phyloP scores from a whole-genome alignment of 768 basidiomycete genomes.

The Tulasnella sp. region DNA sequence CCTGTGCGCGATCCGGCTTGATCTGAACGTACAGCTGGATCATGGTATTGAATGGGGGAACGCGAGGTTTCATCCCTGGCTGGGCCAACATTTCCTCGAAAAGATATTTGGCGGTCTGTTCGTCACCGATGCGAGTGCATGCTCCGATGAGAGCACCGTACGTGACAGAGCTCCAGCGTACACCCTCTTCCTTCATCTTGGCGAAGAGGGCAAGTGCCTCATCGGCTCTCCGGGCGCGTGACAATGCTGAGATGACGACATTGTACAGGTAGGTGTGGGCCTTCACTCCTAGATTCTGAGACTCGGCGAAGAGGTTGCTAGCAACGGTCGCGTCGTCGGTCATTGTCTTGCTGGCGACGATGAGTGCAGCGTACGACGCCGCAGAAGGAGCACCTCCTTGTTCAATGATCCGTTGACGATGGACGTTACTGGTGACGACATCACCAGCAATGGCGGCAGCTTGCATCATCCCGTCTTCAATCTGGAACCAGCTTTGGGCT shows the following conservation, averaged over 20 bases:
- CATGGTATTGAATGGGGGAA: constrained; percentile 98
- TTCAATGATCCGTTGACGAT: constrained; percentile 65
- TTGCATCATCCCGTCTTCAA: constrained; percentile 87
- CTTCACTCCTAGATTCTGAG: constrained; percentile 49
- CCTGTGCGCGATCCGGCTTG: constrained; percentile 72
- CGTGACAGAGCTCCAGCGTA: constrained; percentile 73
- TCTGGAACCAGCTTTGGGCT: constrained; percentile 49
- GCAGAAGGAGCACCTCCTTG: constrained; percentile 69
- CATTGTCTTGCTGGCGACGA: constrained; percentile 79
- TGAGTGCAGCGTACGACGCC: constrained; percentile 86
- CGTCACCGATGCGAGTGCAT: constrained; percentile 87
- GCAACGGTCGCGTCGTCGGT: constrained; percentile 92
- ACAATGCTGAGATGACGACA: constrained; percentile 92
- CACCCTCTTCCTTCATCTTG: constrained; percentile 57
- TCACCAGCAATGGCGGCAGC: constrained; percentile 74
- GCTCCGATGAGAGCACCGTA: constrained; percentile 92
- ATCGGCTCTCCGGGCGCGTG: constrained; percentile 89
- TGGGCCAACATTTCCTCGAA: constrained; percentile 75
- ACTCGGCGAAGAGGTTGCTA: constrained; percentile 71
- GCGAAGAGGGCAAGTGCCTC: constrained; percentile 78
- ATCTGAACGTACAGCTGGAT: constrained; percentile 91
- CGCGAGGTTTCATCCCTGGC: constrained; percentile 69
- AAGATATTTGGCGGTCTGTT: constrained; percentile 61
- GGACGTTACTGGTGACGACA: constrained; percentile 65
- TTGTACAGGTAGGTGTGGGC: constrained; percentile 91